Evolutionary conservation across 495 filamentous ascomycete species (phyloP).

Genomic region (Aspergillus homomorphus): DNA sequence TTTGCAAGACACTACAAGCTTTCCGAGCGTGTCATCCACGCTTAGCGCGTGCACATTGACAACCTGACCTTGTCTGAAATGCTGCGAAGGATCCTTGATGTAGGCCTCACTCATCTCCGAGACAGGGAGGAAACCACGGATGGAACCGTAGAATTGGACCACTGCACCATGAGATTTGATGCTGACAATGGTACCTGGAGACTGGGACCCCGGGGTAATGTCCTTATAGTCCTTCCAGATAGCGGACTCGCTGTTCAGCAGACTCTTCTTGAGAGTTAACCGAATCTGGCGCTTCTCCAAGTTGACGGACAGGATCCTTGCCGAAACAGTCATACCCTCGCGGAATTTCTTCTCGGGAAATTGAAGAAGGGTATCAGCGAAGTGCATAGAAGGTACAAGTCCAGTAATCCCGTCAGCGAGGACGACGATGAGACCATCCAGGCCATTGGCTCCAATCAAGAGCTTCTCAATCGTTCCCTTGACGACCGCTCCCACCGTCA

Average conservation of each 20-base stretch:
- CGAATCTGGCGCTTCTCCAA: constrained; percentile 71
- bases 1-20: constrained; percentile 89
- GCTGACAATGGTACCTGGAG: constrained; percentile 80
- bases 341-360: constrained; percentile 95
- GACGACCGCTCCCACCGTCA: constrained; percentile 75
- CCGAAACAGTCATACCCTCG: constrained; percentile 78
- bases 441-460: constrained; percentile 65
- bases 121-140: constrained; percentile 83
- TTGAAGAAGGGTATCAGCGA: constrained; percentile 82
- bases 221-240: constrained; percentile 73
- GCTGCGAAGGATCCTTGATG: constrained; percentile 81
- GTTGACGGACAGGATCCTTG: constrained; percentile 78
- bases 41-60: constrained; percentile 81
- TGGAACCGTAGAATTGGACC: constrained; percentile 84
- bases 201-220: constrained; percentile 65
- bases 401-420: constrained; percentile 83
- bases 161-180: constrained; percentile 75
- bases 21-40: constrained; percentile 65
- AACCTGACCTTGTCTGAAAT: constrained; percentile 87
- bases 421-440: constrained; percentile 76
- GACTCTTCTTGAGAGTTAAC: constrained; percentile 90
- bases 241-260: constrained; percentile 79
- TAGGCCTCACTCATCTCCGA: constrained; percentile 97
- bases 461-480: constrained; percentile 83
- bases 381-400: constrained; percentile 80